A percentile compares a stretch with the other conserved stretches of the same genome.
These are phyloP conservation scores for Pholiota molesta DNA, from an alignment of 768 basidiomycete species.

Conservation along the genomic window DNA sequence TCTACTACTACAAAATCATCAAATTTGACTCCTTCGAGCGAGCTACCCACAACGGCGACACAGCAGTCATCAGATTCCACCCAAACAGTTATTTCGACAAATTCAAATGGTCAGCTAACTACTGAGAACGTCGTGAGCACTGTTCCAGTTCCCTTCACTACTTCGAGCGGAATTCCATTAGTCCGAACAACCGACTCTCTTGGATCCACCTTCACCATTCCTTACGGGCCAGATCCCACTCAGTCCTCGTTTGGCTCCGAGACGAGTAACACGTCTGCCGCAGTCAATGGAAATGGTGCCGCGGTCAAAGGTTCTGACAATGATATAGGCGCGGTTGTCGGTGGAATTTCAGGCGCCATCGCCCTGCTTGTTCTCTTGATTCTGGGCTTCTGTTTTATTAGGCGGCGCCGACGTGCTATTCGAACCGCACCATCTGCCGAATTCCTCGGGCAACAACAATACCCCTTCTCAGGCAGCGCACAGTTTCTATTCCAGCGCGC, in stretches of 20 bases:
- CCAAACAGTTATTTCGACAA: neutral
- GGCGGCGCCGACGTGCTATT: conserved; percentile 42
- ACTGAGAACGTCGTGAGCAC: neutral
- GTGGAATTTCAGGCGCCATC: conserved; percentile 54
- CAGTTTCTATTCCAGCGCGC: conserved; percentile 15
- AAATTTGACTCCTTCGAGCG: neutral
- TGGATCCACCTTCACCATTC: neutral
- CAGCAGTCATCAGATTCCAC: neutral
- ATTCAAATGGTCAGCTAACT: neutral
- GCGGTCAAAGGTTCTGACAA: conserved; percentile 6
- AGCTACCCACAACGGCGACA: neutral
- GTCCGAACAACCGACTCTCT: neutral
- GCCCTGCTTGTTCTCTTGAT: conserved; percentile 38
- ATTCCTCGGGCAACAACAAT: conserved; percentile 39
- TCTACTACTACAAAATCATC: neutral
- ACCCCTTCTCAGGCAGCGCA: conserved; percentile 17
- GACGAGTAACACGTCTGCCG: neutral
- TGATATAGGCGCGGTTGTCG: conserved; percentile 53
- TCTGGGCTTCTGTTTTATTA: conserved; percentile 38
- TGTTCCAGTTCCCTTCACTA: neutral
- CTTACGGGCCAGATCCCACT: neutral
- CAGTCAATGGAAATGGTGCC: neutral
- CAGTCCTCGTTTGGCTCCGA: neutral
- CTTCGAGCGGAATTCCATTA: neutral
- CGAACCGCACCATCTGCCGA: conserved; percentile 62